These are phyloP conservation scores for Leonotis leonurus DNA, from an alignment of 257 asterid species.

Conservation along the genomic window DNA sequence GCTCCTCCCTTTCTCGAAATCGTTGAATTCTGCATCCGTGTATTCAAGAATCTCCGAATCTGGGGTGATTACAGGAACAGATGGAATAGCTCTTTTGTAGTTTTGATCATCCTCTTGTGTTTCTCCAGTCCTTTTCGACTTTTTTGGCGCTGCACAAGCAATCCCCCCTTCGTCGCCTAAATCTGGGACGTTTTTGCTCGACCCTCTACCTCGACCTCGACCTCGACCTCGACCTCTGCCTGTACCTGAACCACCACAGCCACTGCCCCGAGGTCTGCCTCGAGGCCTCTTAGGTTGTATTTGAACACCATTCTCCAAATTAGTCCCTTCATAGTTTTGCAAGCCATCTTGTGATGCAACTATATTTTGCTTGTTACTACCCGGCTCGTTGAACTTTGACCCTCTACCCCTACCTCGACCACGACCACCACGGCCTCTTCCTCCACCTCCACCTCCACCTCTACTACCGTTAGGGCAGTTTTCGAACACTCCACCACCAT, in stretches of 20 bases:
- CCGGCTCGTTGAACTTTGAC: not conserved
- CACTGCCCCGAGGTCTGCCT: not conserved
- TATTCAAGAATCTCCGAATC: constrained; percentile 26
- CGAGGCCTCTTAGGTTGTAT: not conserved
- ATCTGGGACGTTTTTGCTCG: not conserved
- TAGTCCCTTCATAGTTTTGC: not conserved
- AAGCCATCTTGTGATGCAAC: not conserved
- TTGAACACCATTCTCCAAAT: not conserved
- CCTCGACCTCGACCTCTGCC: too few relatives aligned
- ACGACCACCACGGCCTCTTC: not conserved
- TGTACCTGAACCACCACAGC: too few relatives aligned
- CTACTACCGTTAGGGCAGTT: not conserved
- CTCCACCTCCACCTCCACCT: too few relatives aligned
- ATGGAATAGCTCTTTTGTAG: not conserved
- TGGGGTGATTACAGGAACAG: not conserved
- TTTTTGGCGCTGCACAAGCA: too few relatives aligned
- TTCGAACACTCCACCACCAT: too few relatives aligned
- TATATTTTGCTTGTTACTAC: too few relatives aligned
- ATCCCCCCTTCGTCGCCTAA: not conserved
- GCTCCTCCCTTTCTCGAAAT: constrained; percentile 38
- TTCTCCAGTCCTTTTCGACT: not conserved
- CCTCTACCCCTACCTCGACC: not conserved
- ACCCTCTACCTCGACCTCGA: not conserved
- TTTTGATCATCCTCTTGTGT: not conserved
- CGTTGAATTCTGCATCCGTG: constrained; percentile 37